Conservation (phyloP, 1,284 basidiomycete species). For the Trichosporon ovoides region DNA sequence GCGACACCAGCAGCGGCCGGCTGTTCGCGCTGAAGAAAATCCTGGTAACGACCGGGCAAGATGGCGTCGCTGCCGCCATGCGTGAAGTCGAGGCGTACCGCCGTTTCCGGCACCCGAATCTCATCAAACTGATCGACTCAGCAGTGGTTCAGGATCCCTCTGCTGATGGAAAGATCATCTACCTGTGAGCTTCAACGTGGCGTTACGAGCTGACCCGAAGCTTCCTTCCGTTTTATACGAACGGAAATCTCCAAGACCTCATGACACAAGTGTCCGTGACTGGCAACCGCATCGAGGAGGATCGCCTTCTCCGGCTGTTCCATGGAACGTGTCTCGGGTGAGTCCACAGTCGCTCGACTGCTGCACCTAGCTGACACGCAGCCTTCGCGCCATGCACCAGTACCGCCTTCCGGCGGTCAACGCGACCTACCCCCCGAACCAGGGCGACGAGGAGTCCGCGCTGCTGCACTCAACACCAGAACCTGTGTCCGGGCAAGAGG, state of each 20-base stretch:
- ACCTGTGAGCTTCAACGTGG: conserved; percentile 54
- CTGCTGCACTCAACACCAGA: conserved; percentile 67
- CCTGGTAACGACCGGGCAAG: conserved; percentile 67
- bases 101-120: conserved; percentile 69
- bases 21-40: conserved; percentile 95
- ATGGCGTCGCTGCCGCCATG: conserved; percentile 59
- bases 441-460: conserved; percentile 31
- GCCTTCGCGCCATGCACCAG: conserved; percentile 84
- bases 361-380: conserved; percentile 16
- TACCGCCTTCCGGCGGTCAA: conserved; percentile 53
- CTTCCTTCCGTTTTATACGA: conserved; percentile 43
- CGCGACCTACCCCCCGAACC: conserved; percentile 28
- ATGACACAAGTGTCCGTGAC: conserved; percentile 84
- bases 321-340: conserved; percentile 84
- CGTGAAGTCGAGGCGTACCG: conserved; percentile 84
- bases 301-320: conserved; percentile 81
- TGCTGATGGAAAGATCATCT: conserved; percentile 83
- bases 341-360: conserved; percentile 16
- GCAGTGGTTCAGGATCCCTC: conserved; percentile 81
- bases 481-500: conserved; percentile 52
- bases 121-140: conserved; percentile 60
- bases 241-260: conserved; percentile 89
- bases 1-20: conserved; percentile 61
- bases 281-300: conserved; percentile 76
- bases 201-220: conserved; percentile 15